Evolutionary conservation across 208 protist species (phyloP), one percentile per base, ranked within the genome.

Genomic region (Eutreptiella sp.): DNA sequence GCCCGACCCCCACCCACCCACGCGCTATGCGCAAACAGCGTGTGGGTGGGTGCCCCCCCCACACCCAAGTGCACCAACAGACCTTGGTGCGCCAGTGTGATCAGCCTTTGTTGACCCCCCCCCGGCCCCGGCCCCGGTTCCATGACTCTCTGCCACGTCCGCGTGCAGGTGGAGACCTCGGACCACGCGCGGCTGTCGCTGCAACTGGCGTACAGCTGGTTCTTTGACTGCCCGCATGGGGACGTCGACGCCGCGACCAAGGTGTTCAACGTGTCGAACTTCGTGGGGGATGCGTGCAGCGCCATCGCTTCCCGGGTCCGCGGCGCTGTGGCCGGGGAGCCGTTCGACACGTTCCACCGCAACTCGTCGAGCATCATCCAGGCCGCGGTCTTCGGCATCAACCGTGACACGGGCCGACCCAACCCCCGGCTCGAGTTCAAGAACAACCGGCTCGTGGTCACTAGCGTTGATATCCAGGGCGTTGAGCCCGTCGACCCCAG

Each of bases 401-500:
- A 90, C 32, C 63, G 75, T 4, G 60, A 67, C 28, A 85, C 74
- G 1, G 79, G 73, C 7, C 21, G 62, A 42, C 46, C 79, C 0
- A 50, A 61, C 43, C 52, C 63, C 45, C 70, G 86, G 46, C 76
- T 97, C 34, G 67, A 80, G 42, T 95, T 96, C 68, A 52, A 66
- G 1, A 61, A 74, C 24, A 96, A 96, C 77, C 79, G 84, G 67
- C 79, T 97, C 16, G 83, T 94, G 50, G 83, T 97, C 63, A 94
- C 87, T 23, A 91, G 83, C 43, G 86, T 97, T 19, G 92, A 97
- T 68, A 94, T 89, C 53, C 90, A 95, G 77, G 78, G 79, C 46
- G 87, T 95, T 59, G 84, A 93, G 71, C 86, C 94, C 66, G 79
- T 95, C 9, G 92, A 96, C 75, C 81, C 86, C 47, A 76, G 89